Percentiles rank a stretch among this genome's conserved stretches.
phyloP scores from a whole-genome alignment of 2,329 filamentous ascomycete genomes.

The Alternaria brassicicola region DNA sequence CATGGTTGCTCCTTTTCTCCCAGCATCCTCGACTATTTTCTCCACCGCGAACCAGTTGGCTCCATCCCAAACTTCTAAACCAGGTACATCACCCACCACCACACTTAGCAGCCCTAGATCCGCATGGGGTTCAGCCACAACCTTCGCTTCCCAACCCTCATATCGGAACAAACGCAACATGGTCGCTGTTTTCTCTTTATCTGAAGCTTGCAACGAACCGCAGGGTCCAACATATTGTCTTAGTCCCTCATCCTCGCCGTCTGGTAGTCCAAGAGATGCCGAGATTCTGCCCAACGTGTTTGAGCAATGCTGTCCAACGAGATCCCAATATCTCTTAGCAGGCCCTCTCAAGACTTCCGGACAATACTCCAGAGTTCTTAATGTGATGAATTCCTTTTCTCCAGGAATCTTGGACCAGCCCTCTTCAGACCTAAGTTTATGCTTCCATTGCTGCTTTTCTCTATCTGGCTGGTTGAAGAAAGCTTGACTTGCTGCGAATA shows the following conservation, averaged over 20 bases:
- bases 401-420: constrained; percentile 45
- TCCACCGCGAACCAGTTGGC: constrained; percentile 36
- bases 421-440: constrained; percentile 44
- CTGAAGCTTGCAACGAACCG: constrained; percentile 23
- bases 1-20: constrained; percentile 32
- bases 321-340: constrained; percentile 42
- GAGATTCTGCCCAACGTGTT: constrained; percentile 34
- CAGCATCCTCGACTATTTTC: constrained; percentile 24
- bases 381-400: constrained; percentile 50
- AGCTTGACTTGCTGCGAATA: constrained; percentile 38
- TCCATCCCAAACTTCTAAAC: constrained; percentile 45
- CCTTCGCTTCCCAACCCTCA: constrained; percentile 42
- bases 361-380: constrained; percentile 40
- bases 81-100: constrained; percentile 46
- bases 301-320: constrained; percentile 37
- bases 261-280: constrained; percentile 25
- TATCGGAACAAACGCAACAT: constrained; percentile 49
- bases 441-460: constrained; percentile 41
- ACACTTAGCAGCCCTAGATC: constrained; percentile 45
- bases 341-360: constrained; percentile 40
- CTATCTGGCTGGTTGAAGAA: constrained; percentile 40
- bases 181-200: constrained; percentile 39
- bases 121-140: constrained; percentile 46
- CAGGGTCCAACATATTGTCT: constrained; percentile 38
- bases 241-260: constrained; percentile 22